Percentiles rank a stretch among this genome's conserved stretches.
phyloP scores from a whole-genome alignment of 2,329 filamentous ascomycete species.

The Nemania abortiva region DNA sequence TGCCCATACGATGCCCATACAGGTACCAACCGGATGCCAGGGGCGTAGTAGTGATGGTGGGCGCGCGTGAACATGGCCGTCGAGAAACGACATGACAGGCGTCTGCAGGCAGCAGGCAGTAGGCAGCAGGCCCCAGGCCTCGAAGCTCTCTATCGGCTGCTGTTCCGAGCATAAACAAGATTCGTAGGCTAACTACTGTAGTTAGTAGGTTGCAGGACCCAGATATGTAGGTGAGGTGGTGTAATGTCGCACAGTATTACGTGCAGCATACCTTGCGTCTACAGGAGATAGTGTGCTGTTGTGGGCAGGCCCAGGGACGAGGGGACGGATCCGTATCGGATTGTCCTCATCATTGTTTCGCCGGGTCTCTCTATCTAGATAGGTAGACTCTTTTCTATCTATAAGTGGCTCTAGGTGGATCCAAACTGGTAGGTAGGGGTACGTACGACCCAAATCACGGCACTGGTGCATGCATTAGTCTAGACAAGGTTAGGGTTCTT shows the following conservation, averaged over 20 bases:
- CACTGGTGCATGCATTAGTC: too few relatives aligned
- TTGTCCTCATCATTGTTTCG: slow-evolving; percentile 6
- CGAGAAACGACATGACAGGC: background rate
- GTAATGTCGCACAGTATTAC: background rate
- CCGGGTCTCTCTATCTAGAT: background rate
- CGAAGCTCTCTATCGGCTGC: background rate
- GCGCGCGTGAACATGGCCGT: background rate
- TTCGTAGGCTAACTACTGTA: too few relatives aligned
- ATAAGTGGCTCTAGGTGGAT: too few relatives aligned
- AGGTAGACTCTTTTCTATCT: too few relatives aligned
- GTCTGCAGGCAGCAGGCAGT: background rate
- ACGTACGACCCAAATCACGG: too few relatives aligned
- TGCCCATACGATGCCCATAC: background rate
- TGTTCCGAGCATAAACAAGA: slow-evolving; percentile 5
- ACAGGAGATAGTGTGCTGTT: background rate
- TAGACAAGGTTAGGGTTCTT: too few relatives aligned
- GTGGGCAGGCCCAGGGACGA: background rate
- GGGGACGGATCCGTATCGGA: slow-evolving; percentile 23
- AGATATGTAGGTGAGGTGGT: background rate
- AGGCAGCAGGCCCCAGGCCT: too few relatives aligned
- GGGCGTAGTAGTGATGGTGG: background rate
- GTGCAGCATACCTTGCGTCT: background rate
- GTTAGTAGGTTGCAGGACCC: background rate
- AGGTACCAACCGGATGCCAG: background rate
- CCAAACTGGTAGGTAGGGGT: too few relatives aligned